Base-by-base conservation (phyloP, 768 basidiomycete genomes). In the Hericium rajendrae region DNA sequence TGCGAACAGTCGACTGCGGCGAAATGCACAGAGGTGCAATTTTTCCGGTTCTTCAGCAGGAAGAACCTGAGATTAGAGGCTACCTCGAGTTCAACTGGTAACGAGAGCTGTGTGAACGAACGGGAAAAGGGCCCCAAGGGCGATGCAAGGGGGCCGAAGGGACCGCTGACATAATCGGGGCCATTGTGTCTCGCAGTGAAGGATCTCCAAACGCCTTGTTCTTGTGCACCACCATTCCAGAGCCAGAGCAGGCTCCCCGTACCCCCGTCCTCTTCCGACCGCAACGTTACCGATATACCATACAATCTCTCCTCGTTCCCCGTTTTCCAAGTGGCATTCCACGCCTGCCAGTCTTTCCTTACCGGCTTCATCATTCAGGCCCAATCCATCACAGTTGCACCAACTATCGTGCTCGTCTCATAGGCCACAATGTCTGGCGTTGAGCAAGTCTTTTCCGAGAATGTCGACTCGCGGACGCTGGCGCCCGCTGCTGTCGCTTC, bases 401-500 rank as follows among this genome's bases (percentile, higher is more conserved):
- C 16, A 46, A n/a, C 43, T 4, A 6, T n/a, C n/a, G 15, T 46
- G 15, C 43, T 46, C 43, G 43, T n/a, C 43, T n/a, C 43, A 15
- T 46, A 46, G 43, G 20, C 43, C 43, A 10, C 43, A n/a, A 75
- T 75, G 72, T 50, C 70, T 50, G 59, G 60, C 62, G 69, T 65
- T n/a, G 67, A 65, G 22, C 41, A 65, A 39, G 66, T 76, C 55
- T 68, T 75, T 62, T 54, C 58, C 20, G 12, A 65, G 40, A 57
- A 69, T 57, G 59, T 65, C 50, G 73, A 70, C 57, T 64, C 73
- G 55, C 74, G 86, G 79, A 78, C 84, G 77, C 83, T 87, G 79
- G 83, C 82, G 77, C 88, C 89, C 72, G 77, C 78, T 58, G 88
- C 89, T 55, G 89, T 91, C 28, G 85, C 78, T 60, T 82, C 82